Base-by-base conservation (phyloP, 495 filamentous ascomycete species). In the Pyronema omphalodes region DNA sequence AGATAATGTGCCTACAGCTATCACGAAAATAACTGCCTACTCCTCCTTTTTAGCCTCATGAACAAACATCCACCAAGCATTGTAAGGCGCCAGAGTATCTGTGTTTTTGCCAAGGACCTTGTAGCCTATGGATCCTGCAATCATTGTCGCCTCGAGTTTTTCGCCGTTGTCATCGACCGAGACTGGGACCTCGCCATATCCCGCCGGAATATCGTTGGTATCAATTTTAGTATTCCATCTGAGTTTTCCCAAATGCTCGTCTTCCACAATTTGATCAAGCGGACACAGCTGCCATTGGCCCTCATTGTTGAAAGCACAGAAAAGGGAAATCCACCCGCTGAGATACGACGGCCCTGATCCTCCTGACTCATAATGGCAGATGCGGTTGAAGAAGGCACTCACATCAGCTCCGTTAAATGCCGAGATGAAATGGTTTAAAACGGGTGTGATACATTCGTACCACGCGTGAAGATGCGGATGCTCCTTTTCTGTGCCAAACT, bases 301-400 rank as follows among this genome's bases (percentile, higher is more conserved):
- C 0, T 69, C 37, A 6, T 57, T 54, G 23, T 62, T 18, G 65
- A 70, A 72, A 48, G 67, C 68, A 50, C 67, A 71, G 56, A 72
- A 72, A 0, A 60, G 67, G 0, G 66, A 66, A 40, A 70, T 55
- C 69, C 68, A 71, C 7, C 70, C 69, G 0, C 56, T 65, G 5
- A 66, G 55, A 43, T 62, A 63, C 2, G 8, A 15, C 1, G 60
- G 50, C 0, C 69, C 68, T 37, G 65, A 70, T 1, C 64, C 66
- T 0, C 35, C 43, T 1, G n/a, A 29, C 0, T 46, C 0, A 0
- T 52, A 3, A 37, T 61, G 59, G 15, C 37, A 37, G 9, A 60
- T 60, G 7, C 55, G 54, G 12, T 51, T 23, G 56, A 59, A 66
- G 47, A 64, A 64, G 14, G 57, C 48, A 9, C 17, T 39, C 3